A percentile compares a stretch with the other conserved stretches of the same genome.
phyloP scores from a whole-genome alignment of 305 asterid species.

The Lippia alba region DNA sequence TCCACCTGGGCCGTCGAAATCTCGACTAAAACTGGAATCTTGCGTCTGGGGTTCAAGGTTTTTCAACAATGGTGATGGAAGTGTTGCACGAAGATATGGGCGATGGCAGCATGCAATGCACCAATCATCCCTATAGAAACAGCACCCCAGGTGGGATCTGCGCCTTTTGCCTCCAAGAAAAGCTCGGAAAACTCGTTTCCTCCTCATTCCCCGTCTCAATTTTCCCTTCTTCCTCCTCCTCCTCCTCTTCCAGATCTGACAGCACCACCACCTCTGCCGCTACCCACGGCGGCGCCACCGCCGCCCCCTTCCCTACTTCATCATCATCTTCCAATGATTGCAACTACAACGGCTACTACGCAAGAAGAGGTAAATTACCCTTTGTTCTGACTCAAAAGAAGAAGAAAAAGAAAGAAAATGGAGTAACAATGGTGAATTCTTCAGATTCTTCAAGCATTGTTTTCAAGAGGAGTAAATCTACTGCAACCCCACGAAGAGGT shows the following conservation, averaged over 20 bases:
- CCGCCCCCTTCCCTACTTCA: not conserved
- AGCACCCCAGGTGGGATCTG: slow-evolving; percentile 66
- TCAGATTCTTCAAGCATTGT: slow-evolving; percentile 41
- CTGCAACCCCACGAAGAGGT: slow-evolving; percentile 44
- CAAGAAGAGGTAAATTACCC: slow-evolving; percentile 39
- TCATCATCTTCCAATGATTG: not conserved
- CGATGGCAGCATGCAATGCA: slow-evolving; percentile 52
- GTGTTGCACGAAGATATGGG: slow-evolving; percentile 57
- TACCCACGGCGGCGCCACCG: slow-evolving; percentile 2
- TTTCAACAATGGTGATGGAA: slow-evolving; percentile 56
- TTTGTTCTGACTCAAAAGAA: slow-evolving; percentile 40
- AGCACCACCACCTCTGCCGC: slow-evolving; percentile 28
- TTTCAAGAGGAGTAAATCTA: slow-evolving; percentile 60
- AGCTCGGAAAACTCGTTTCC: slow-evolving; percentile 62
- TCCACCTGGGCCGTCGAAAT: slow-evolving; percentile 17
- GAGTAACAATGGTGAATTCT: slow-evolving; percentile 10
- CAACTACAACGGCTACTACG: not conserved
- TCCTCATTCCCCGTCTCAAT: slow-evolving; percentile 54
- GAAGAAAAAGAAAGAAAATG: slow-evolving; percentile 41
- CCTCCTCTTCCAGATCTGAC: slow-evolving; percentile 58
- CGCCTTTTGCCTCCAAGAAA: slow-evolving; percentile 69
- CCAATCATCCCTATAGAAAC: slow-evolving; percentile 54
- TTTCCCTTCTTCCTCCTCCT: slow-evolving; percentile 58
- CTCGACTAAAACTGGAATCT: not conserved
- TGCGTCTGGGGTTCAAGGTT: not conserved